Conservation (phyloP, 2,329 filamentous ascomycete genomes). For the Pyrenophora tritici-repentis region DNA sequence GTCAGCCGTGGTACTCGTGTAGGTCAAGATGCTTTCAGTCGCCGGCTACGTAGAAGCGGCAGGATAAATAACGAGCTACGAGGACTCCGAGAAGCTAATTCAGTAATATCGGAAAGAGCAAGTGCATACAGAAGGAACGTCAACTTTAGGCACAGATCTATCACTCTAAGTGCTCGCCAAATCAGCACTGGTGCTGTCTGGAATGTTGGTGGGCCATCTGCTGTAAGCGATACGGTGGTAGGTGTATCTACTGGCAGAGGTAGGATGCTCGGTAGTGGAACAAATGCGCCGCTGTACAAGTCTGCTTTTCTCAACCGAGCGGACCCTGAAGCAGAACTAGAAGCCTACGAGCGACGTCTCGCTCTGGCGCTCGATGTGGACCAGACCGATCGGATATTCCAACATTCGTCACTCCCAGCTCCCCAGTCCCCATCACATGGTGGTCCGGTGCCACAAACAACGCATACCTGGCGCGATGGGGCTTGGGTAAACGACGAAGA, state of each 20-base stretch:
- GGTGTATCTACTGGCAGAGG: constrained; percentile 66
- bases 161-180: constrained; percentile 44
- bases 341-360: constrained; percentile 74
- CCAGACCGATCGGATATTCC: constrained; percentile 68
- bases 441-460: constrained; percentile 9
- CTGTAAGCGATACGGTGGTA: constrained; percentile 56
- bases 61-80: constrained; percentile 42
- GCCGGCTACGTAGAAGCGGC: constrained; percentile 42
- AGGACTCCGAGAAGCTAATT: constrained; percentile 41
- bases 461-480: constrained; percentile 49
- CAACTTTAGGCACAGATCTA: constrained; percentile 30
- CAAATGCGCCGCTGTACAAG: constrained; percentile 69
- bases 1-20: constrained; percentile 51
- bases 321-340: constrained; percentile 63
- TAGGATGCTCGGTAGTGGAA: constrained; percentile 68
- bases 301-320: constrained; percentile 60
- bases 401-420: constrained; percentile 24
- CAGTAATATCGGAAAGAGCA: constrained; percentile 28
- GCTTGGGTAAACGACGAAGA: constrained; percentile 47
- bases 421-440: constrained; percentile 9
- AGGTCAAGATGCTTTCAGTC: constrained; percentile 59
- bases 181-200: constrained; percentile 73
- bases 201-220: constrained; percentile 73
- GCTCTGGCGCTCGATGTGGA: constrained; percentile 83
- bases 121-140: constrained; percentile 23